Conservation (phyloP, 1,284 basidiomycete species). For the Ganoderma multipileum region DNA sequence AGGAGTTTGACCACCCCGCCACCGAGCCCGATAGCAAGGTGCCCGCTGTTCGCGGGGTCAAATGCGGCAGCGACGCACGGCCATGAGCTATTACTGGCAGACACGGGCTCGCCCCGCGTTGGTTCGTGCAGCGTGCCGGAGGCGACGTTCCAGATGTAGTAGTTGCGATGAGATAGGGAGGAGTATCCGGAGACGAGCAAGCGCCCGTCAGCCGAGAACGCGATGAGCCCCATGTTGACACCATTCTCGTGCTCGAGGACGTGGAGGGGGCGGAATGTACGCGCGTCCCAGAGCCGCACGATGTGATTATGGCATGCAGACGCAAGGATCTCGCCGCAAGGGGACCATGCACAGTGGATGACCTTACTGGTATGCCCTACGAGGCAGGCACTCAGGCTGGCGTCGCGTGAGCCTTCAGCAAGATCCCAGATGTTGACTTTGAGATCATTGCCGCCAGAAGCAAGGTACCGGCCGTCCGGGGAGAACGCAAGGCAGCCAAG, state of each 20-base stretch:
- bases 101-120: no score
- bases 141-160: neutral
- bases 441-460: constrained; percentile 29
- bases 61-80: constrained; percentile 29
- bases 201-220: neutral
- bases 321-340: constrained; percentile 25
- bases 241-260: constrained; percentile 23
- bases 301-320: constrained; percentile 24
- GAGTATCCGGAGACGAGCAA: neutral
- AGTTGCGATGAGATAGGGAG: no score
- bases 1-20: constrained; percentile 29
- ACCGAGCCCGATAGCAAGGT: constrained; percentile 34
- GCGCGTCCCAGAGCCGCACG: constrained; percentile 27
- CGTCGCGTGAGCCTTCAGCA: constrained; percentile 2
- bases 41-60: constrained; percentile 30
- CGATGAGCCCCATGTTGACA: constrained; percentile 11
- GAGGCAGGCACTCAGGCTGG: constrained; percentile 19
- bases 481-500: constrained; percentile 31
- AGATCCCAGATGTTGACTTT: constrained; percentile 30
- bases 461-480: constrained; percentile 30
- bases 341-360: constrained; percentile 29
- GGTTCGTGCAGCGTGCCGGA: neutral
- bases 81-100: no score
- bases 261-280: constrained; percentile 8
- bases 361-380: constrained; percentile 24